phyloP scores from a whole-genome alignment of 1,139 yeast species.

The Saccharomyces uvarum region DNA sequence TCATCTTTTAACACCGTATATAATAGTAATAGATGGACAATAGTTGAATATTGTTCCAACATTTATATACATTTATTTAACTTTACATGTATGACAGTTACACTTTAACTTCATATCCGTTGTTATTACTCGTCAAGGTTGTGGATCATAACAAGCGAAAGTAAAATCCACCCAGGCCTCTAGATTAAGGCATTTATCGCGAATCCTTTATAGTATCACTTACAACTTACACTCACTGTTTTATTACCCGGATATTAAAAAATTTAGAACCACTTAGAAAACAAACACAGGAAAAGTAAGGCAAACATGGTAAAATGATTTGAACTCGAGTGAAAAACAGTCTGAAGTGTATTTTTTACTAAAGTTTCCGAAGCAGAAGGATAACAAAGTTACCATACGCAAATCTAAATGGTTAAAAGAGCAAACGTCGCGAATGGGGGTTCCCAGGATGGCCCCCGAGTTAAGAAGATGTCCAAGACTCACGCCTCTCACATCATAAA shows the following conservation, averaged over 20 bases:
- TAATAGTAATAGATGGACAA: too few relatives aligned
- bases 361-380: not conserved
- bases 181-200: too few relatives aligned
- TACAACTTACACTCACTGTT: too few relatives aligned
- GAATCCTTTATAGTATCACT: too few relatives aligned
- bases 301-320: not conserved
- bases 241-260: not conserved
- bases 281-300: not conserved
- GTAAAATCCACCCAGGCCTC: too few relatives aligned
- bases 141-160: too few relatives aligned
- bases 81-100: too few relatives aligned
- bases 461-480: constrained; percentile 23
- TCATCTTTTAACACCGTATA: too few relatives aligned
- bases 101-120: too few relatives aligned
- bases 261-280: not conserved
- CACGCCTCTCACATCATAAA: constrained; percentile 25
- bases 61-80: too few relatives aligned
- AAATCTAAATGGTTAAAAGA: constrained; percentile 19
- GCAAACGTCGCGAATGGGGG: constrained; percentile 12
- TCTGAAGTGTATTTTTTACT: not conserved
- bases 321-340: not conserved
- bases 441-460: constrained; percentile 11
- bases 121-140: too few relatives aligned
- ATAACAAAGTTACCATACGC: not conserved
- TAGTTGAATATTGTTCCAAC: too few relatives aligned